Percentiles rank a stretch among this genome's conserved stretches.
Conservation (phyloP, 2,329 filamentous ascomycete species). For the Beauveria bassiana region DNA sequence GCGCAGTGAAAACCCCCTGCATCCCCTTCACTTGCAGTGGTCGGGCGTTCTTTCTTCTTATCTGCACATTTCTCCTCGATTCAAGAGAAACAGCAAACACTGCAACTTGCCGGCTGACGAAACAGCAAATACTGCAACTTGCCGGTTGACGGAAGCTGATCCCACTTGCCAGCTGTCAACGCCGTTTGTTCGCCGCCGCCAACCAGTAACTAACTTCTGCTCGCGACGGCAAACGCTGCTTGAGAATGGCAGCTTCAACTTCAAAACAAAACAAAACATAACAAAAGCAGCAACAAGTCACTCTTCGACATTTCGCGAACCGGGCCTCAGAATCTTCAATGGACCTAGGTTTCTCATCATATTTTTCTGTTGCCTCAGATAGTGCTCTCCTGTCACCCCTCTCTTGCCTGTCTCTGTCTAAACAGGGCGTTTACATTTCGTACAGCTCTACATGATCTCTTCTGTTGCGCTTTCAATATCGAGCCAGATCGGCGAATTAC, state of each 20-base stretch:
- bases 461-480: background rate
- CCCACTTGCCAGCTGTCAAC: background rate
- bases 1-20: background rate
- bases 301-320: background rate
- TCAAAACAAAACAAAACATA: background rate
- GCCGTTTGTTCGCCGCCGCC: background rate
- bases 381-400: background rate
- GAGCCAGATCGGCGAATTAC: background rate
- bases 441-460: background rate
- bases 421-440: background rate
- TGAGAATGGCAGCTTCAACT: background rate
- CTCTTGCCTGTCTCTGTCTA: background rate
- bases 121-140: background rate
- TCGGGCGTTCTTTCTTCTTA: background rate
- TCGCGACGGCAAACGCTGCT: background rate
- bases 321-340: background rate
- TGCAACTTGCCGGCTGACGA: background rate
- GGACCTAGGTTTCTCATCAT: background rate
- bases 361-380: no score
- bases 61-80: no score
- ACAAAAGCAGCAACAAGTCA: background rate
- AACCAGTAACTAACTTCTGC: background rate
- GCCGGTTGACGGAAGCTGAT: background rate
- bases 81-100: background rate
- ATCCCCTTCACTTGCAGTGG: background rate